Conservation (phyloP, 257 asterid species). For the Gynochthodes officinalis region DNA sequence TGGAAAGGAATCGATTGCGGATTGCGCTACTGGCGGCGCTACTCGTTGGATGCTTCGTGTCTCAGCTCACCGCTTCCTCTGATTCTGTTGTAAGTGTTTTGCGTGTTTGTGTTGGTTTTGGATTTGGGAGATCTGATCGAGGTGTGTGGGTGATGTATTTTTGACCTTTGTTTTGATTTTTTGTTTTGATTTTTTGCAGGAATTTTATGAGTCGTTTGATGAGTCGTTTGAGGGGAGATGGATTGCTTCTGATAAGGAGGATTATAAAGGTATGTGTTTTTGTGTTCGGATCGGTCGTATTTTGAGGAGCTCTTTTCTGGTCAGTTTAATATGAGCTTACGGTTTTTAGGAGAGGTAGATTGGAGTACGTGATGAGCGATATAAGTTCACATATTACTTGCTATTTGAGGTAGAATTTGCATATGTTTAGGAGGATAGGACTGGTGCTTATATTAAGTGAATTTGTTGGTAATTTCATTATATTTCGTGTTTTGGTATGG, state of each 20-base stretch:
- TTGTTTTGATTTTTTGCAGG: slow-evolving; percentile 33
- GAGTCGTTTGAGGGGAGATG: slow-evolving; percentile 76
- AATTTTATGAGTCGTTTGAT: slow-evolving; percentile 79
- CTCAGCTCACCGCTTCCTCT: slow-evolving; percentile 68
- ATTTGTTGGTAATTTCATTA: neutral
- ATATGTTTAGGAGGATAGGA: neutral
- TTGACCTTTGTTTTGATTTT: slow-evolving; percentile 9
- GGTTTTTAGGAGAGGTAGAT: neutral
- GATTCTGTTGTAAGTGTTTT: slow-evolving; percentile 59
- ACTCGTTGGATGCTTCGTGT: slow-evolving; percentile 49
- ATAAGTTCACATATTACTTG: neutral
- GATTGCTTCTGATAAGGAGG: slow-evolving; percentile 71
- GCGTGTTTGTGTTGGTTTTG: neutral
- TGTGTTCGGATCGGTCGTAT: slow-evolving; percentile 23
- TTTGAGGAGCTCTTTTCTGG: neutral
- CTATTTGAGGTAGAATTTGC: neutral
- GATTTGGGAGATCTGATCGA: slow-evolving; percentile 1
- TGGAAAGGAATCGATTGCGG: slow-evolving; percentile 48
- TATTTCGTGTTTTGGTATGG: neutral
- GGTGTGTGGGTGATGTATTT: neutral
- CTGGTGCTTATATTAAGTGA: neutral
- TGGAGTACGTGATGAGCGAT: neutral
- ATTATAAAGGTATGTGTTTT: slow-evolving; percentile 51
- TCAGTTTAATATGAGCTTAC: neutral
- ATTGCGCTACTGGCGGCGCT: slow-evolving; percentile 34